Percentiles rank a stretch among this genome's conserved stretches.
phyloP scores from a whole-genome alignment of 2,329 filamentous ascomycete species.

The Neonectria neomacrospora region DNA sequence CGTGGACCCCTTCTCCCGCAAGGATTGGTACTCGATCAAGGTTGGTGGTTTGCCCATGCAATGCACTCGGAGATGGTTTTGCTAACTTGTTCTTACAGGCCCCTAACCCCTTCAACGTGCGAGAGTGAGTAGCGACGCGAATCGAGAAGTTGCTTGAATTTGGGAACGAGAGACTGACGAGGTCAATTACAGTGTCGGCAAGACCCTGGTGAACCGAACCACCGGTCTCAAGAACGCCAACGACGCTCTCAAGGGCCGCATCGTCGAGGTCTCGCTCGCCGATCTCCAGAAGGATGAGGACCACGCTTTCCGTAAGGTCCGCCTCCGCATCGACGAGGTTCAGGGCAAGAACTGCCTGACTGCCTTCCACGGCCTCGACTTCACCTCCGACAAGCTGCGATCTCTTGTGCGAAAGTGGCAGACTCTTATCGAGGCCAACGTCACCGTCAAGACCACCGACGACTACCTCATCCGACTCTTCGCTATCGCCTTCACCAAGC shows the following conservation, averaged over 20 bases:
- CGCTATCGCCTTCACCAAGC: slow-evolving; percentile 99
- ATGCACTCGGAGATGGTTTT: slow-evolving; percentile 5
- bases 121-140: slow-evolving; percentile 80
- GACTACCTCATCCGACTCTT: slow-evolving; percentile 99
- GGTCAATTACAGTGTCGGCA: slow-evolving; percentile 81
- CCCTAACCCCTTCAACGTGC: slow-evolving; percentile 91
- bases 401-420: slow-evolving; percentile 99
- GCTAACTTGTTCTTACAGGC: slow-evolving; percentile 65
- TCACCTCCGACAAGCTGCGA: slow-evolving; percentile 99
- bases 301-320: slow-evolving; percentile 99
- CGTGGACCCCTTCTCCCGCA: slow-evolving; percentile 95
- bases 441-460: slow-evolving; percentile 99
- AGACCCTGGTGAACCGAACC: slow-evolving; percentile 99
- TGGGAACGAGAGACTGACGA: slow-evolving; percentile 35
- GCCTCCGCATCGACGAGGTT: slow-evolving; percentile 97
- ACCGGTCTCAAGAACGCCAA: slow-evolving; percentile 99
- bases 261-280: slow-evolving; percentile 98
- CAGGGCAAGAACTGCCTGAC: slow-evolving; percentile 99
- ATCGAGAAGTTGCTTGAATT: slow-evolving; percentile 29
- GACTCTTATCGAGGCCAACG: slow-evolving; percentile 98
- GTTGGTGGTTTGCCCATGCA: slow-evolving; percentile 53
- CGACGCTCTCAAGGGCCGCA: slow-evolving; percentile 97
- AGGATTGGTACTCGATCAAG: slow-evolving; percentile 99
- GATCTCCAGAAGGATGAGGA: slow-evolving; percentile 99
- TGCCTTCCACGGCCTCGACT: slow-evolving; percentile 99